phyloP scores from a whole-genome alignment of 108 stramenopile species.

The Fragilariopsis cylindrus region DNA sequence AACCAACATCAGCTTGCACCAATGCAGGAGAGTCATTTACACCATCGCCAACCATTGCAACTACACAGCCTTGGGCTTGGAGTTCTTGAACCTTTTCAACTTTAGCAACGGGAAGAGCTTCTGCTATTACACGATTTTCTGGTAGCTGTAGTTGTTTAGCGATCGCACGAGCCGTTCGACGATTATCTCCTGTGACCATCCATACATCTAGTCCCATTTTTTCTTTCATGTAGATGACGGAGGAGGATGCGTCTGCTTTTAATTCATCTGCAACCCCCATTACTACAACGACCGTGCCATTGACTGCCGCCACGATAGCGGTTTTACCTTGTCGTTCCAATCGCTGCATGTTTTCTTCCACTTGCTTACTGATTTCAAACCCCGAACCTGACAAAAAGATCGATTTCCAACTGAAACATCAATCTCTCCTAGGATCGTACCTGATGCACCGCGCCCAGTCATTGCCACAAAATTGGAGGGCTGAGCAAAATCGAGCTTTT shows the following conservation, averaged over 20 bases:
- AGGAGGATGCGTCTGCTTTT: constrained; percentile 75
- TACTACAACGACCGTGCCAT: constrained; percentile 64
- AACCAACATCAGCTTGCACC: constrained; percentile 93
- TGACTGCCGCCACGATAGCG: constrained; percentile 77
- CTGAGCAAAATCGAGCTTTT: constrained; percentile 32
- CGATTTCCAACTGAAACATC: constrained; percentile 81
- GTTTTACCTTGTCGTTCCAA: constrained; percentile 84
- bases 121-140: constrained; percentile 74
- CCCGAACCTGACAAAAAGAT: constrained; percentile 47
- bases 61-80: constrained; percentile 65
- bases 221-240: constrained; percentile 62
- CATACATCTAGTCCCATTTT: constrained; percentile 87
- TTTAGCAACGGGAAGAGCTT: constrained; percentile 90
- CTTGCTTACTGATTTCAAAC: constrained; percentile 48
- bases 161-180: constrained; percentile 84
- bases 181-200: constrained; percentile 98
- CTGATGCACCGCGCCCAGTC: constrained; percentile 82
- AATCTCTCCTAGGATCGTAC: constrained; percentile 46
- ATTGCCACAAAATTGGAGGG: constrained; percentile 49
- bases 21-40: constrained; percentile 97
- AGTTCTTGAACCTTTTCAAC: constrained; percentile 70
- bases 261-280: constrained; percentile 86
- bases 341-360: constrained; percentile 65
- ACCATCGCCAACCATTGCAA: constrained; percentile 97
- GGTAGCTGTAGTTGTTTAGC: constrained; percentile 78